phyloP scores from a whole-genome alignment of 2,329 filamentous ascomycete species.

The Aspergillus pseudonomiae region DNA sequence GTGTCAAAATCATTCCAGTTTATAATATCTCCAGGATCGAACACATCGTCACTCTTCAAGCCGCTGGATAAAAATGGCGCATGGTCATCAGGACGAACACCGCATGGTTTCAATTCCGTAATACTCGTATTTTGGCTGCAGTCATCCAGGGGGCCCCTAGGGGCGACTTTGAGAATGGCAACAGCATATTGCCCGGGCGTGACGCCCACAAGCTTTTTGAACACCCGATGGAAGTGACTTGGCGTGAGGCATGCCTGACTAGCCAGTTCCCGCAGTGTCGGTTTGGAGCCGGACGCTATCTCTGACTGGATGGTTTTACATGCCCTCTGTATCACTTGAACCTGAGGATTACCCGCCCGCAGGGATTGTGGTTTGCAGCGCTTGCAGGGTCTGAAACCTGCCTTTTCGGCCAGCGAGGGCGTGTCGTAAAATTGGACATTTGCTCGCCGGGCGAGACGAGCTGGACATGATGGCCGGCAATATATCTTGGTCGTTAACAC shows the following conservation, averaged over 20 bases:
- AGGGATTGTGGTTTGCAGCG: constrained; percentile 54
- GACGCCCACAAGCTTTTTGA: constrained; percentile 55
- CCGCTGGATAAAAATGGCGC: not conserved
- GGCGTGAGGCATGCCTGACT: constrained; percentile 52
- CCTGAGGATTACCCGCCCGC: constrained; percentile 34
- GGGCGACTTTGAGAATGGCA: constrained; percentile 6
- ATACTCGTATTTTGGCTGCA: not conserved
- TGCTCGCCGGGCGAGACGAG: constrained; percentile 61
- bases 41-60: not conserved
- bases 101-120: not conserved
- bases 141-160: not conserved
- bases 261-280: constrained; percentile 51
- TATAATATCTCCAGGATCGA: constrained; percentile 2
- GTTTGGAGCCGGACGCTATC: constrained; percentile 30
- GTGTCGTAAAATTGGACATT: constrained; percentile 59
- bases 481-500: constrained; percentile 61
- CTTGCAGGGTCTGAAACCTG: constrained; percentile 60
- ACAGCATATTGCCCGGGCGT: constrained; percentile 50
- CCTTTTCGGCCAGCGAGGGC: constrained; percentile 49
- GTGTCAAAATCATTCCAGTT: constrained; percentile 43
- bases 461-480: constrained; percentile 58
- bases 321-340: constrained; percentile 33
- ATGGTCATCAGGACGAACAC: not conserved
- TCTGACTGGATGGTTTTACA: constrained; percentile 35
- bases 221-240: constrained; percentile 59